These are phyloP conservation scores for Cordyceps cateniannulata DNA, from an alignment of 2,329 filamentous ascomycete genomes.

Conservation along the genomic window DNA sequence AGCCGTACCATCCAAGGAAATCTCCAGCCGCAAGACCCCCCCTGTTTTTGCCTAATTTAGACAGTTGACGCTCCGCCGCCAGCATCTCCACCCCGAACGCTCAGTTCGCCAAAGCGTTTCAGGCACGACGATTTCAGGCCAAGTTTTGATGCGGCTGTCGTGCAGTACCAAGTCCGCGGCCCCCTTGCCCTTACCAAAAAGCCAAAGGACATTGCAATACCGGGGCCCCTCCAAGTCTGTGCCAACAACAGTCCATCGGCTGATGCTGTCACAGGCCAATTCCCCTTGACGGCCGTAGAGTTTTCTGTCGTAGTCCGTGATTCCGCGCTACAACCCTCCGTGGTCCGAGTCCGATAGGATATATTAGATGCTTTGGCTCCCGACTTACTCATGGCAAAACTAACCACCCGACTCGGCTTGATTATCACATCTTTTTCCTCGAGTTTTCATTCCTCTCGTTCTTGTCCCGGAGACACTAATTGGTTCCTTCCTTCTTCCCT, in stretches of 20 bases:
- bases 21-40: neutral
- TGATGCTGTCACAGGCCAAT: neutral
- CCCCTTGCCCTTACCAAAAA: neutral
- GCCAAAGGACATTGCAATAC: too few relatives aligned
- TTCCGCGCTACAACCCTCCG: neutral
- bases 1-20: too few relatives aligned
- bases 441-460: neutral
- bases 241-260: neutral
- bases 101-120: slow-evolving; percentile 9
- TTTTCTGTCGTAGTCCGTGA: neutral
- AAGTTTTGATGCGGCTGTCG: too few relatives aligned
- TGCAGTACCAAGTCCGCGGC: too few relatives aligned
- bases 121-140: neutral
- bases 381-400: neutral
- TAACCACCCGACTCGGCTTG: neutral
- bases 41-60: neutral
- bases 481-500: neutral
- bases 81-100: neutral
- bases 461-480: neutral
- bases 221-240: neutral
- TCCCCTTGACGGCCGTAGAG: neutral
- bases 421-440: neutral
- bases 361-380: neutral
- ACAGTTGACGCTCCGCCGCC: neutral
- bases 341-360: neutral